Evolutionary conservation across 768 basidiomycete genomes (phyloP).

Genomic region (Hygrocybe coccinea): DNA sequence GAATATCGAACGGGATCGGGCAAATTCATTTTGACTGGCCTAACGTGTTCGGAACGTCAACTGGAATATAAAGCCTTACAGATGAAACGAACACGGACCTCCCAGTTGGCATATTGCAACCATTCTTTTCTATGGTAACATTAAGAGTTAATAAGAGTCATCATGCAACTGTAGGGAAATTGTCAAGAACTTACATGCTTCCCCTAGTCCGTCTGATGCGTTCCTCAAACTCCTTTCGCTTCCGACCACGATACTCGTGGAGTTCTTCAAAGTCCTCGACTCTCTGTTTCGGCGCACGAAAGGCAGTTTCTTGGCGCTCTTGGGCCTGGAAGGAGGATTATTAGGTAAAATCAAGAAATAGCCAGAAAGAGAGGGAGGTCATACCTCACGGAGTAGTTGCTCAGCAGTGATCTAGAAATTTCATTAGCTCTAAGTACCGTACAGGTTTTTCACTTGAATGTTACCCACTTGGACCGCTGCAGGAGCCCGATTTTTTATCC

Average conservation of each 20-base stretch:
- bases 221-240: constrained; percentile 92
- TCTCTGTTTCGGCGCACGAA: constrained; percentile 89
- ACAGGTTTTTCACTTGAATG: constrained; percentile 12
- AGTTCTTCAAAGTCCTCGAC: constrained; percentile 95
- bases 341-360: neutral
- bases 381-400: constrained; percentile 90
- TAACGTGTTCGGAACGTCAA: constrained; percentile 15
- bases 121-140: constrained; percentile 66
- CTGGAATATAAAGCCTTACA: constrained; percentile 1
- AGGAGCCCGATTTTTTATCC: constrained; percentile 94
- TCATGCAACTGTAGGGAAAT: neutral
- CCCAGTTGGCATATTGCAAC: constrained; percentile 84
- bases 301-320: constrained; percentile 91
- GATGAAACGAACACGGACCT: constrained; percentile 39
- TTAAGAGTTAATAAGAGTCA: neutral
- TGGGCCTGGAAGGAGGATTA: constrained; percentile 60
- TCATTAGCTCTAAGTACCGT: neutral
- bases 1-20: constrained; percentile 89
- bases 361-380: constrained; percentile 7
- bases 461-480: constrained; percentile 79
- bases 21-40: constrained; percentile 94
- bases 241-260: constrained; percentile 86
- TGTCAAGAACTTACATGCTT: constrained; percentile 55
- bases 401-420: constrained; percentile 85
- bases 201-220: constrained; percentile 74